Base-by-base conservation (phyloP, 2,329 filamentous ascomycete species). In the Aspergillus luchuensis region DNA sequence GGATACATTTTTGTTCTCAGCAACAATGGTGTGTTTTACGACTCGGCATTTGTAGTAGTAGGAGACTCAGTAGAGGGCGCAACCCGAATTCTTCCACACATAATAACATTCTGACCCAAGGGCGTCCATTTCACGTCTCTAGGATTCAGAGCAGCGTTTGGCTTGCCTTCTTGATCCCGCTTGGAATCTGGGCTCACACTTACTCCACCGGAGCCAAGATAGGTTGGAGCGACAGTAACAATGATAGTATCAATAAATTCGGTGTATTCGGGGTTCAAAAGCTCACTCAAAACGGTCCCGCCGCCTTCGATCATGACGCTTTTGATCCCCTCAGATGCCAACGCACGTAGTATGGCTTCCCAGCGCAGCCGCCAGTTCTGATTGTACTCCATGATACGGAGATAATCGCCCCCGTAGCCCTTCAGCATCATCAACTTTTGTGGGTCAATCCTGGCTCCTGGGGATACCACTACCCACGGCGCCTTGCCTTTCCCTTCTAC, bases 291-390 rank as follows among this genome's bases (percentile, higher is more conserved):
- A 36, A 97, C 87, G 10, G 82, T 81, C 0, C 86, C 93, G 10
- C 94, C 94, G 0, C 94, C 94, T 75, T 98, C 94, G 52, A 98
- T 84, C 94, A 97, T 97, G 60, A 97, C 82, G 72, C 92, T 97
- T 56, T 78, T 76, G 48, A 97, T 78, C 1, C 87, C 87, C 67
- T 90, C 82, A 1, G 72, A 73, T 28, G 76, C 78, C 36, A 96
- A 74, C 3, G 80, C 78, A 17, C 76, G 76, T 30, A 96, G 76
- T 15, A 96, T 83, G 43, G 82, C 81, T 10, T 75, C 74, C 92
- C 91, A 96, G 17, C 80, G 76, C 63, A 90, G 82, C 58, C 81
- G 78, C 72, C 75, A 76, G 33, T 78, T 71, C 15, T 71, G 77
- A 51, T 74, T 75, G 57, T 73, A 71, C 49, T 78, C 72, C 61